phyloP scores from a whole-genome alignment of 305 asterid genomes.

The Fraxinus dipetala region DNA sequence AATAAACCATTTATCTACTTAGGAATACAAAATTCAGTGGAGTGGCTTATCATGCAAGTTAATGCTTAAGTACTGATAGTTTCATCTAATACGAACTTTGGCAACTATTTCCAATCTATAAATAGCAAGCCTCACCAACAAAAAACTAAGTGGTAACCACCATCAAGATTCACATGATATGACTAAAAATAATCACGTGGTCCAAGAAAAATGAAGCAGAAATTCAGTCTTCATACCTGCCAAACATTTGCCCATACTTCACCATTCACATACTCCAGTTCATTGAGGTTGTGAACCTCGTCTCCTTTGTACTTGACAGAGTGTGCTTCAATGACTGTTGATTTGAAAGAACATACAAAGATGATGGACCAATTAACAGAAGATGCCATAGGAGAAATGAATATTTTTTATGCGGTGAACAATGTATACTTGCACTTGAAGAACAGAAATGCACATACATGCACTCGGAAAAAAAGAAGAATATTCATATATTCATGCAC shows the following conservation, averaged over 20 bases:
- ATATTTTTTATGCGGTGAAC: not conserved
- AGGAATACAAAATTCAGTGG: not conserved
- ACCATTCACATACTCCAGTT: conserved; percentile 78
- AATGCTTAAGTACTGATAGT: not conserved
- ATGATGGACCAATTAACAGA: not conserved
- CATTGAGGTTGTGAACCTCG: conserved; percentile 76
- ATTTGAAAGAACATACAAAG: conserved; percentile 2
- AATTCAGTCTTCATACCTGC: conserved; percentile 43
- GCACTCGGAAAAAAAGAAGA: not conserved
- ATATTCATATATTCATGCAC: not conserved
- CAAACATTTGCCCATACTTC: conserved; percentile 97
- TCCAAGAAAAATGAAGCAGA: not conserved
- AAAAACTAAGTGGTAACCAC: not conserved
- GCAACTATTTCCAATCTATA: not conserved
- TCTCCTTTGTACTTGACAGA: conserved; percentile 64
- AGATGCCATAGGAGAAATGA: not conserved
- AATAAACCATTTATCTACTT: not conserved
- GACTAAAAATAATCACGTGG: not conserved
- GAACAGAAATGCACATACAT: not conserved
- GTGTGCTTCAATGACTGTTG: conserved; percentile 53
- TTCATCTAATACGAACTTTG: not conserved
- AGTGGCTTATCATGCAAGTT: not conserved
- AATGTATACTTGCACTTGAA: not conserved
- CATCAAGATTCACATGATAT: not conserved
- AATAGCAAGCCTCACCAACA: not conserved